phyloP scores from a whole-genome alignment of 768 basidiomycete species.

The Rhodotorula babjevae region DNA sequence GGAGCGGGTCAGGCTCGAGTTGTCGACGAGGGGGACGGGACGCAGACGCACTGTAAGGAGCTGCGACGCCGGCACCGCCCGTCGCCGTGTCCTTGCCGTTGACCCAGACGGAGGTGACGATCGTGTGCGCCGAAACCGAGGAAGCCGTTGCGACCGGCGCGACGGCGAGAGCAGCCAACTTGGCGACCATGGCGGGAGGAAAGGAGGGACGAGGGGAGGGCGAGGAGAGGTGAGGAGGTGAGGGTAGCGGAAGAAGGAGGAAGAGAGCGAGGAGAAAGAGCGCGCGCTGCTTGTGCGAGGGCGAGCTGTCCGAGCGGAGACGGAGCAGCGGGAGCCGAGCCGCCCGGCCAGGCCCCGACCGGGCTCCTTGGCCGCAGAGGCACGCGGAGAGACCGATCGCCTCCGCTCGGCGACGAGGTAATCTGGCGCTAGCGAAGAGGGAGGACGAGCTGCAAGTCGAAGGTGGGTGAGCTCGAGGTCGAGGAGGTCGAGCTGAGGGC shows the following conservation, averaged over 20 bases:
- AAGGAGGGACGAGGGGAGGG: background rate
- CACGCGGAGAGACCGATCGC: no score
- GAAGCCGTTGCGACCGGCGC: background rate
- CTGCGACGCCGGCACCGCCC: background rate
- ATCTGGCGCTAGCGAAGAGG: no score
- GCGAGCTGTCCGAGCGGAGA: background rate
- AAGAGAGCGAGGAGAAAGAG: background rate
- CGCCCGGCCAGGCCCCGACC: no score
- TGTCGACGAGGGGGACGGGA: background rate
- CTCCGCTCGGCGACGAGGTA: no score
- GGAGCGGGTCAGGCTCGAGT: background rate
- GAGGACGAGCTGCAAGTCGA: no score
- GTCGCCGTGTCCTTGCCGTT: slow-evolving; percentile 1
- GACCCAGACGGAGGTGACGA: background rate
- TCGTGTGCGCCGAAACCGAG: background rate
- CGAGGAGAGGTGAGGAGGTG: background rate
- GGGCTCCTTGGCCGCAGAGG: no score
- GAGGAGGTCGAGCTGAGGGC: no score
- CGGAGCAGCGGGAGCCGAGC: background rate
- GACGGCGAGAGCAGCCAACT: background rate
- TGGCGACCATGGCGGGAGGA: background rate
- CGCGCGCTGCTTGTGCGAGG: background rate
- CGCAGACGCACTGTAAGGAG: slow-evolving; percentile 7
- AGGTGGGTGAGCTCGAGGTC: no score
- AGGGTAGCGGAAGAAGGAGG: background rate